These are phyloP conservation scores for Vigna reflexopilosa DNA, from an alignment of 306 rosid species.

Conservation along the genomic window DNA sequence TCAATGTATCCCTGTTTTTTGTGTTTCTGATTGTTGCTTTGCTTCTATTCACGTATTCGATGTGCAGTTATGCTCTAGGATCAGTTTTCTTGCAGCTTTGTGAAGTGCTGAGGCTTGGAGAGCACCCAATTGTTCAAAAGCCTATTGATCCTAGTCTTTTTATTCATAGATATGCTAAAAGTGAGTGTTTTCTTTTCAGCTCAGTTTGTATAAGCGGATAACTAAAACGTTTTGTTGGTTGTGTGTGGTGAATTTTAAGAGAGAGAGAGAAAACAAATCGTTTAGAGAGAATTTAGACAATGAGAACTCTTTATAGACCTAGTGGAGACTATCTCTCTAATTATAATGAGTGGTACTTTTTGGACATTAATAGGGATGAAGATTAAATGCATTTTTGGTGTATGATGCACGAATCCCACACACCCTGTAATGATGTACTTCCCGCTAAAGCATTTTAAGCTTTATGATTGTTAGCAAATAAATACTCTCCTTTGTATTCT, in stretches of 20 bases:
- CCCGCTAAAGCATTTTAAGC: background rate
- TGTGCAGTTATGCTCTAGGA: constrained; percentile 77
- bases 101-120: constrained; percentile 66
- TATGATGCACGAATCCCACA: background rate
- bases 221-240: background rate
- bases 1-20: constrained; percentile 21
- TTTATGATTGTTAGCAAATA: background rate
- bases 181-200: constrained; percentile 54
- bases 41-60: constrained; percentile 29
- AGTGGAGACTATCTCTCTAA: background rate
- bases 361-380: background rate
- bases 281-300: constrained; percentile 5
- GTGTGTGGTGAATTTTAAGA: background rate
- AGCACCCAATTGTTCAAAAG: constrained; percentile 73
- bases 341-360: background rate
- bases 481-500: too few relatives aligned
- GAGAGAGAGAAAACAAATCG: background rate
- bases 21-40: constrained; percentile 42
- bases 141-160: constrained; percentile 88
- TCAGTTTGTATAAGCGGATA: constrained; percentile 22
- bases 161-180: constrained; percentile 64
- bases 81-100: constrained; percentile 87
- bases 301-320: background rate
- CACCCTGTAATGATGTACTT: background rate
- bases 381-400: background rate